phyloP scores from a whole-genome alignment of 176 grass and related monocot species.

The Themeda triandra region DNA sequence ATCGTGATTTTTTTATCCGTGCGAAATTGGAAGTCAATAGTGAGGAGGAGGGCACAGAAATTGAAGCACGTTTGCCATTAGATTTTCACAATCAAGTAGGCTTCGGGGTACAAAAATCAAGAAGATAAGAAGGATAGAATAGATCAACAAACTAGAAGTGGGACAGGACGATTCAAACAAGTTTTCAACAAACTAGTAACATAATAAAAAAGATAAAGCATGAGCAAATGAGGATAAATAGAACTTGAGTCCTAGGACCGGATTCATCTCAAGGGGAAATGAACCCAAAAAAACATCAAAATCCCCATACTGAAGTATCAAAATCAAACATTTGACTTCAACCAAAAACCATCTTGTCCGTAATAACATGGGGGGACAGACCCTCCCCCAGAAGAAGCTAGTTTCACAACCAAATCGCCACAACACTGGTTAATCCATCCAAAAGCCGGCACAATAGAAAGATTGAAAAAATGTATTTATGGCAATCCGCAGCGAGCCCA shows the following conservation, averaged over 20 bases:
- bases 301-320: neutral
- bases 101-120: constrained; percentile 18
- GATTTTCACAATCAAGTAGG: constrained; percentile 16
- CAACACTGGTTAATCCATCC: neutral
- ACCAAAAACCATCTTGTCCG: neutral
- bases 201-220: neutral
- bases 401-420: neutral
- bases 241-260: neutral
- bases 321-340: neutral
- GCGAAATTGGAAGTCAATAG: constrained; percentile 18
- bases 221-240: neutral
- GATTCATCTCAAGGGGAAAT: neutral
- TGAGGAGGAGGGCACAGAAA: constrained; percentile 24
- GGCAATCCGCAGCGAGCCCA: neutral
- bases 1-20: constrained; percentile 27
- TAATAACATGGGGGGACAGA: neutral
- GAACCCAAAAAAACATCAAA: neutral
- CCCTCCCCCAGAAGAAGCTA: neutral
- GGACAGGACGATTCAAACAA: neutral
- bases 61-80: constrained; percentile 5
- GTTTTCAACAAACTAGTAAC: neutral
- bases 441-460: neutral
- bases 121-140: neutral
- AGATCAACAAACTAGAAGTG: neutral
- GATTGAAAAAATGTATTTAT: neutral